Evolutionary conservation across 169 alveolate genomes (phyloP).

Genomic region (Babesia ovata): DNA sequence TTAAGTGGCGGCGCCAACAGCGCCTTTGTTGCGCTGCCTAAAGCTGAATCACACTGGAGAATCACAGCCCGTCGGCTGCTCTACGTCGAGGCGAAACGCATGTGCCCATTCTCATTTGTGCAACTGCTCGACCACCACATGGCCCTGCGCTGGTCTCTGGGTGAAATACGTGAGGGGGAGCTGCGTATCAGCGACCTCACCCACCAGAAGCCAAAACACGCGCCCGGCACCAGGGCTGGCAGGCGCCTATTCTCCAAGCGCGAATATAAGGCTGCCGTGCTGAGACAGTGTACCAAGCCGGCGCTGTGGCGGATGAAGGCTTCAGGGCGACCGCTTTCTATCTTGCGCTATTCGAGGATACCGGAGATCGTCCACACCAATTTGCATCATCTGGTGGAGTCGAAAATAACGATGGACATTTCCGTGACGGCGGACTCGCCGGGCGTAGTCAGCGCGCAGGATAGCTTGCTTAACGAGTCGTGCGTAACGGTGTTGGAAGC

Average conservation of each 20-base stretch:
- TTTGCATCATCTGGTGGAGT: conserved; percentile 26
- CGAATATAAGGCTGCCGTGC: conserved; percentile 8
- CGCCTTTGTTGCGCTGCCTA: conserved; percentile 28
- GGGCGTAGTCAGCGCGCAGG: background rate
- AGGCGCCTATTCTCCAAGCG: conserved; percentile 1
- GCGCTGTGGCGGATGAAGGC: conserved; percentile 17
- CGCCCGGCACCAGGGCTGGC: background rate
- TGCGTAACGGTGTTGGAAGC: background rate
- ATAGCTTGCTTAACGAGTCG: background rate
- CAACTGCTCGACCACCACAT: conserved; percentile 16
- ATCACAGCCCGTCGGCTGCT: conserved; percentile 17
- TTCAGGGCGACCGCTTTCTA: conserved; percentile 7
- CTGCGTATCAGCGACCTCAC: conserved; percentile 30
- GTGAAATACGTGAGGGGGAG: conserved; percentile 15
- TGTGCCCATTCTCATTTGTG: conserved; percentile 15
- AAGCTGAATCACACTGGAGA: conserved; percentile 3
- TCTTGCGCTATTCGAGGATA: conserved; percentile 1
- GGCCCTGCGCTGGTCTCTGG: conserved; percentile 32
- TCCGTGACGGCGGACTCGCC: conserved; percentile 9
- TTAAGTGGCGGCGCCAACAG: background rate
- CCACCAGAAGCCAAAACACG: background rate
- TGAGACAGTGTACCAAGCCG: background rate
- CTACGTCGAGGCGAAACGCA: conserved; percentile 32
- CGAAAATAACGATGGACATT: conserved; percentile 21
- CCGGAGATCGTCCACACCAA: conserved; percentile 26